phyloP scores from a whole-genome alignment of 192 early-diverging fungal species.

The Piromyces sp. region DNA sequence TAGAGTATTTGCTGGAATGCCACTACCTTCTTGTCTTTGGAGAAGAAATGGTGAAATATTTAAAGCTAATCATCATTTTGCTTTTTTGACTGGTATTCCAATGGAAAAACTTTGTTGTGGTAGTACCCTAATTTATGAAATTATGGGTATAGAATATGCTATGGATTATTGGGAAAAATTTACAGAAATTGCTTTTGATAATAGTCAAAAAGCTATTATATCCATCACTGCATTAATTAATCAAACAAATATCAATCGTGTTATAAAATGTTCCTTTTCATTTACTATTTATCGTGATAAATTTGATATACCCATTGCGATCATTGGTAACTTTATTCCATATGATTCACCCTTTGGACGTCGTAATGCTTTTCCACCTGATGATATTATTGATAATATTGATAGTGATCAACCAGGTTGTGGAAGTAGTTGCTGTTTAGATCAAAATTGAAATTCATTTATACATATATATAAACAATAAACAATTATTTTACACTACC shows the following conservation, averaged over 20 bases:
- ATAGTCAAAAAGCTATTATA: slow-evolving; percentile 74
- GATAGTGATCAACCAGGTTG: neutral
- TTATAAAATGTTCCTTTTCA: slow-evolving; percentile 77
- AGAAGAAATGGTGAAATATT: neutral
- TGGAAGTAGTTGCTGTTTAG: too few relatives aligned
- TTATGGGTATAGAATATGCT: slow-evolving; percentile 11
- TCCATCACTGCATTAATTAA: slow-evolving; percentile 61
- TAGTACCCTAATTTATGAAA: neutral
- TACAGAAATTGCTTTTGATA: slow-evolving; percentile 80
- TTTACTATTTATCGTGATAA: slow-evolving; percentile 93
- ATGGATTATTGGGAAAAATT: slow-evolving; percentile 94
- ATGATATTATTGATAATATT: neutral
- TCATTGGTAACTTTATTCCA: neutral
- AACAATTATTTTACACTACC: too few relatives aligned
- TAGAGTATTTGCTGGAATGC: neutral
- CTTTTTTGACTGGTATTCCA: neutral
- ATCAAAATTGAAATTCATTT: too few relatives aligned
- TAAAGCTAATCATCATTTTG: neutral
- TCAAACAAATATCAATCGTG: slow-evolving; percentile 32
- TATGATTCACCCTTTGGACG: neutral
- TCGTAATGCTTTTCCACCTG: neutral
- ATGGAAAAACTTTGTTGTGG: neutral
- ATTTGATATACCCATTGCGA: slow-evolving; percentile 51
- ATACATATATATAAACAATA: too few relatives aligned
- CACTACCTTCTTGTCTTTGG: neutral